Evolutionary conservation across 768 basidiomycete genomes (phyloP).

Genomic region (Chlorophyllum brunneum): DNA sequence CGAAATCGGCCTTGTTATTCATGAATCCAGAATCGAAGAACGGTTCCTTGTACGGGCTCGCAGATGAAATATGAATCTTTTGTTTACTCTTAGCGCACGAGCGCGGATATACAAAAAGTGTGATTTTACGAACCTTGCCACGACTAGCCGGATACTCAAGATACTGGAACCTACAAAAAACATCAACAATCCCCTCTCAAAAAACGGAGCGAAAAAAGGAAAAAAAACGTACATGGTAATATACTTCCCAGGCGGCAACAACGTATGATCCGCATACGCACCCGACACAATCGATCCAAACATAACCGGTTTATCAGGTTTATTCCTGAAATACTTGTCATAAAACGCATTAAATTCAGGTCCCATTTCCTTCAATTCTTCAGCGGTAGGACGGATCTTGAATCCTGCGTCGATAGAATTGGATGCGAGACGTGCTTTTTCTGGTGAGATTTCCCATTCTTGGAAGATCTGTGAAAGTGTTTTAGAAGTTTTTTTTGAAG

Average conservation of each 20-base stretch:
- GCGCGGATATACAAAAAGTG: too few species aligned
- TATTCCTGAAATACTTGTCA: slow-evolving; percentile 73
- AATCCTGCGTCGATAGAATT: slow-evolving; percentile 76
- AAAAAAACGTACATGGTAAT: slow-evolving; percentile 49
- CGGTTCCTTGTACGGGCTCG: slow-evolving; percentile 60
- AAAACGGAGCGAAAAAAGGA: background rate
- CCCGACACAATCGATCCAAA: slow-evolving; percentile 53
- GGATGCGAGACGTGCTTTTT: slow-evolving; percentile 64
- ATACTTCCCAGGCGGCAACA: slow-evolving; percentile 69
- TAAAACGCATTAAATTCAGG: slow-evolving; percentile 69
- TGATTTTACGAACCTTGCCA: slow-evolving; percentile 64
- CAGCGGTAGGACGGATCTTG: slow-evolving; percentile 70
- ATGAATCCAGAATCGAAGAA: slow-evolving; percentile 74
- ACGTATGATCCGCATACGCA: slow-evolving; percentile 68
- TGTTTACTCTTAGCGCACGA: slow-evolving; percentile 16
- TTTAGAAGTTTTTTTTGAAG: too few species aligned
- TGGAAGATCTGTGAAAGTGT: slow-evolving; percentile 45
- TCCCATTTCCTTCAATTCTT: slow-evolving; percentile 75
- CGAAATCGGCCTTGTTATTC: slow-evolving; percentile 76
- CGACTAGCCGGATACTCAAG: slow-evolving; percentile 74
- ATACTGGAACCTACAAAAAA: slow-evolving; percentile 53
- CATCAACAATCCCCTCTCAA: background rate
- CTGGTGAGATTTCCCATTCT: slow-evolving; percentile 64
- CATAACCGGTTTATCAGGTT: slow-evolving; percentile 78
- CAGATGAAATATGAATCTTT: slow-evolving; percentile 59